Evolutionary conservation across 768 basidiomycete genomes (phyloP), one percentile per base, ranked within the genome.

Genomic region (Boletus rubroflammeus): DNA sequence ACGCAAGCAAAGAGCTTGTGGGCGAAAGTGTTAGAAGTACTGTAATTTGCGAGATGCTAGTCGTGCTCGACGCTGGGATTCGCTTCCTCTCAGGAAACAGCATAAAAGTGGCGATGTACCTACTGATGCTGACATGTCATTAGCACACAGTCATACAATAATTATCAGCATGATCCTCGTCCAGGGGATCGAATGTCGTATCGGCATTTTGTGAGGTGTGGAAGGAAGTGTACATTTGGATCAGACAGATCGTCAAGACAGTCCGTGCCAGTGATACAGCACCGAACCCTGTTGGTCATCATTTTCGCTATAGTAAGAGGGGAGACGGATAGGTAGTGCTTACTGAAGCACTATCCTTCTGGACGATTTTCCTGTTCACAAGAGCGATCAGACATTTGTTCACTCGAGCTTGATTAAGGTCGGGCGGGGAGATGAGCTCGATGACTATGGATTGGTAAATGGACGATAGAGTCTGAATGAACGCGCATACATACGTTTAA

Each of bases 321-420:
- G 17, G 0, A 15, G 40, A 10, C 1, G 9, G 7, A 39, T 0
- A 14, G 8, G 2, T 2, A 0, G 7, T 35, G 62, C 82, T 47
- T 53, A 85, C 85, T 2, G 83, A 80, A 46, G 73, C 75, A 46
- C 77, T 89, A 40, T 89, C 84, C 69, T 94, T 95, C 52, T 75
- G 76, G 1, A 93, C 89, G 19, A 90, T 79, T 66, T 95, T 96
- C 46, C 90, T 80, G 65, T 87, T 88, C 5, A 95, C 93, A 7
- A 98, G 75, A 2, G 93, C 91, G 49, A 98, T 93, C 35, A 98
- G 77, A 61, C 93, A 96, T 68, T 93, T 95, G 70, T 97, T 96
- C 39, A 93, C 94, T 40, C 90, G 80, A 8, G 93, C 88, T 74
- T 96, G 93, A 49, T 86, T 90, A 35, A 96, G 79, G 58, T 93